Conservation (phyloP, 2,329 filamentous ascomycete species). For the Neospermospora avenae region DNA sequence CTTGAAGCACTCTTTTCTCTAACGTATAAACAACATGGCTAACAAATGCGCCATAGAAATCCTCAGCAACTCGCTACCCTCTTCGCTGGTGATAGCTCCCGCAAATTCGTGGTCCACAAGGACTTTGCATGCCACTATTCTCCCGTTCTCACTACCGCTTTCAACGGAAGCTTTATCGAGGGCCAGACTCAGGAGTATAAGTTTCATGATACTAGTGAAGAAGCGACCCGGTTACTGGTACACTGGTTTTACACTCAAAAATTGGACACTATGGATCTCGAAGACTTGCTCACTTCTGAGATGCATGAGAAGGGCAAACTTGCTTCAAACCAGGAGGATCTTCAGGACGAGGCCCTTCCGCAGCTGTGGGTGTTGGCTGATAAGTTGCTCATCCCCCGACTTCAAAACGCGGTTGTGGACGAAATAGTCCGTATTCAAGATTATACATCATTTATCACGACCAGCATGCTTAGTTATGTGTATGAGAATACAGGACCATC, state of each 20-base stretch:
- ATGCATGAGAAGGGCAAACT: neutral
- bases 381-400: conserved; percentile 5
- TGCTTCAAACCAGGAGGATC: no score
- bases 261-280: neutral
- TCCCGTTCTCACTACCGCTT: conserved; percentile 8
- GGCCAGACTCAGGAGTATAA: conserved; percentile 11
- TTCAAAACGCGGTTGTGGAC: conserved; percentile 14
- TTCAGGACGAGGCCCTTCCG: no score
- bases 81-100: neutral
- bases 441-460: neutral
- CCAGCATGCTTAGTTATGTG: neutral
- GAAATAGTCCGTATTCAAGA: neutral
- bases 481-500: neutral
- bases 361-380: conserved; percentile 18
- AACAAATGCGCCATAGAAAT: neutral
- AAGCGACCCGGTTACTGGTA: conserved; percentile 3
- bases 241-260: conserved; percentile 18
- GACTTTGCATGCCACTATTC: conserved; percentile 13
- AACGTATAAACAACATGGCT: no score
- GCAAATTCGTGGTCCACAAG: conserved; percentile 16
- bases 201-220: conserved; percentile 1
- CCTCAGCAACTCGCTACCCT: conserved; percentile 1
- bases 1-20: no score
- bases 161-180: conserved; percentile 16
- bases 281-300: neutral